Percentiles rank a stretch among this genome's conserved stretches.
phyloP scores from a whole-genome alignment of 1,139 yeast species.

The Saccharomyces uvarum region DNA sequence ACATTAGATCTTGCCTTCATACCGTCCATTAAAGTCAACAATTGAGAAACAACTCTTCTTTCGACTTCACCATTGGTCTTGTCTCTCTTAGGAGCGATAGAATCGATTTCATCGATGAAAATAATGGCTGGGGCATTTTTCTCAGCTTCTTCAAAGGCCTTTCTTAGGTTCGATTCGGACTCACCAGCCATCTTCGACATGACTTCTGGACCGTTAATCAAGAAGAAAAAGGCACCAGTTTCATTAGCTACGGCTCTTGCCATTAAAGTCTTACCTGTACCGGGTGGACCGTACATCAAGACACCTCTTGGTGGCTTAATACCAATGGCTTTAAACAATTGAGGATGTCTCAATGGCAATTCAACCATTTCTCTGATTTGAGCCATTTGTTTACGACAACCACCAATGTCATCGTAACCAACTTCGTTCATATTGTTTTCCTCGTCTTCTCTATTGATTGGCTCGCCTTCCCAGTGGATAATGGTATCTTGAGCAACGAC shows the following conservation, averaged over 20 bases:
- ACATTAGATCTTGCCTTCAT: conserved; percentile 97
- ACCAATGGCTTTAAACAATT: conserved; percentile 91
- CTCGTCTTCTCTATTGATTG: conserved; percentile 97
- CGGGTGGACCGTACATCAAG: conserved; percentile 96
- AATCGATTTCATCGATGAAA: conserved; percentile 96
- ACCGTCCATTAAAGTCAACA: conserved; percentile 97
- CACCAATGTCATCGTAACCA: conserved; percentile 98
- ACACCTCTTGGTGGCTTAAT: conserved; percentile 97
- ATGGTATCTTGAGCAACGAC: conserved; percentile 98
- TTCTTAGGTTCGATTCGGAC: conserved; percentile 92
- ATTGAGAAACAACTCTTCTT: conserved; percentile 96
- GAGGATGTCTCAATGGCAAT: conserved; percentile 94
- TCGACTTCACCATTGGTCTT: conserved; percentile 98
- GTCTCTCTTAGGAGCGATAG: conserved; percentile 99
- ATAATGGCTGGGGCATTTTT: conserved; percentile 96
- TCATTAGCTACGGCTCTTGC: conserved; percentile 99
- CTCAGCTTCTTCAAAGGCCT: conserved; percentile 98
- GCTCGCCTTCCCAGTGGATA: conserved; percentile 98
- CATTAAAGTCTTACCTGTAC: conserved; percentile 49
- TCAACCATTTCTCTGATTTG: conserved; percentile 96
- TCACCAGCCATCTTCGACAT: conserved; percentile 99
- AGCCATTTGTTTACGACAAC: conserved; percentile 96
- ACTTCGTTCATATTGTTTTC: conserved; percentile 87
- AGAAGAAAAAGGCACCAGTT: conserved; percentile 96
- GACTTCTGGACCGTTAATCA: conserved; percentile 98